Conservation (phyloP, 2,329 filamentous ascomycete species). For the Neonectria magnoliae region DNA sequence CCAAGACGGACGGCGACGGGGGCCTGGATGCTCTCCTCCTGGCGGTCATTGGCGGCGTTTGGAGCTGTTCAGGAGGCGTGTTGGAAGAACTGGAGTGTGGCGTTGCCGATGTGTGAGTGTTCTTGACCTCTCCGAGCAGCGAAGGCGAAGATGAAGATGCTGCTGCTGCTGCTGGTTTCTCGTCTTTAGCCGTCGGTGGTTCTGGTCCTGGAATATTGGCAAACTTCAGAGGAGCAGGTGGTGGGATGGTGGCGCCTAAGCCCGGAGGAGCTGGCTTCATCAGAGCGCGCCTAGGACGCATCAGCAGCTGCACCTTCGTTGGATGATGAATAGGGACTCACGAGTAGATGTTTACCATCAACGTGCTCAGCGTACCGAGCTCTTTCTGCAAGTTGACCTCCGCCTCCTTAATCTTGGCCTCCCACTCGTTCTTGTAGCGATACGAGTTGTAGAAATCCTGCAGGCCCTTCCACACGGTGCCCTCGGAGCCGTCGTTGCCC, state of each 20-base stretch:
- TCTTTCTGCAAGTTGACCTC: constrained; percentile 45
- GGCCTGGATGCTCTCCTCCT: background rate
- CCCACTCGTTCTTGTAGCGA: constrained; percentile 46
- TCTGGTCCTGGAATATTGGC: background rate
- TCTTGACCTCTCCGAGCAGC: background rate
- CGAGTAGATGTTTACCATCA: constrained; percentile 50
- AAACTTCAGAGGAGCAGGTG: constrained; percentile 19
- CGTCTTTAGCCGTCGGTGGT: background rate
- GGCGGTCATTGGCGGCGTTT: background rate
- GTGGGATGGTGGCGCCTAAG: constrained; percentile 22
- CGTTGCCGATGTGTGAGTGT: background rate
- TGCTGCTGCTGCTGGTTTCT: background rate
- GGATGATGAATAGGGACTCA: constrained; percentile 23
- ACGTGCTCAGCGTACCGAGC: constrained; percentile 38
- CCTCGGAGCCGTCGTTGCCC: constrained; percentile 36
- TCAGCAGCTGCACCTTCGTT: constrained; percentile 10
- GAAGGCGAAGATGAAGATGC: background rate
- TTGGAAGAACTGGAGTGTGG: background rate
- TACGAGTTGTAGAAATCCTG: constrained; percentile 49
- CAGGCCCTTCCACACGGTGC: constrained; percentile 34
- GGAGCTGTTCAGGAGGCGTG: background rate
- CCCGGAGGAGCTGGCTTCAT: constrained; percentile 42
- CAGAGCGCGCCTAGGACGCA: constrained; percentile 37
- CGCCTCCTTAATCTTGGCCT: constrained; percentile 45
- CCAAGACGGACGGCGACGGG: constrained; percentile 11